These are phyloP conservation scores for Pseudozyma thailandica DNA, from an alignment of 1,284 basidiomycete species.

Conservation along the genomic window DNA sequence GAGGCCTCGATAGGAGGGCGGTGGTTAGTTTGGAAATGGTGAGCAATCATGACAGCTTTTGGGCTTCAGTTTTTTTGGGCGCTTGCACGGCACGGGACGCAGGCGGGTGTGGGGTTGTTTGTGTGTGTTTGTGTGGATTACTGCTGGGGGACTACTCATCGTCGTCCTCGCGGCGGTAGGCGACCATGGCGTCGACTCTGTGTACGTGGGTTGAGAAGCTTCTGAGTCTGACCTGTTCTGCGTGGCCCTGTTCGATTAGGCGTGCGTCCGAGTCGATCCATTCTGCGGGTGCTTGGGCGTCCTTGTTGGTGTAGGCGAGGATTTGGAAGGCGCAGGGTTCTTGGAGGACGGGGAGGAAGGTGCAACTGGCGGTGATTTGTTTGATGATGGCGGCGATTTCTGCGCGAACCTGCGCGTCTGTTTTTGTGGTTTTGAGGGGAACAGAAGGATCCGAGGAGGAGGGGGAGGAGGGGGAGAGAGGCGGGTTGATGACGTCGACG, in stretches of 20 bases:
- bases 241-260: slow-evolving; percentile 92
- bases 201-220: slow-evolving; percentile 69
- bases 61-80: no score
- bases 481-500: slow-evolving; percentile 76
- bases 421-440: slow-evolving; percentile 67
- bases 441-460: neutral
- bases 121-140: neutral
- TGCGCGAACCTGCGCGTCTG: slow-evolving; percentile 91
- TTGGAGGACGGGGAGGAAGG: slow-evolving; percentile 92
- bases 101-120: neutral
- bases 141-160: slow-evolving; percentile 54
- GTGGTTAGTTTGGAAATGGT: neutral
- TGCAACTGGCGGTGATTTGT: slow-evolving; percentile 96
- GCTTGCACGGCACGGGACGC: no score
- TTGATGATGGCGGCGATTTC: slow-evolving; percentile 98
- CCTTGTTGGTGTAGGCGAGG: slow-evolving; percentile 79
- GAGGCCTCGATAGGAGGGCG: no score
- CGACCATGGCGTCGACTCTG: slow-evolving; percentile 69
- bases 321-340: slow-evolving; percentile 93
- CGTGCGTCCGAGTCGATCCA: slow-evolving; percentile 96
- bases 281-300: slow-evolving; percentile 83
- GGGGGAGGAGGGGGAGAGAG: slow-evolving; percentile 3
- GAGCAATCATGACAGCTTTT: no score
- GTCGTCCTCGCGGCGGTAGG: slow-evolving; percentile 68
- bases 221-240: slow-evolving; percentile 84